Evolutionary conservation across 345 rosid species (phyloP).

Genomic region (Camelina hispida): DNA sequence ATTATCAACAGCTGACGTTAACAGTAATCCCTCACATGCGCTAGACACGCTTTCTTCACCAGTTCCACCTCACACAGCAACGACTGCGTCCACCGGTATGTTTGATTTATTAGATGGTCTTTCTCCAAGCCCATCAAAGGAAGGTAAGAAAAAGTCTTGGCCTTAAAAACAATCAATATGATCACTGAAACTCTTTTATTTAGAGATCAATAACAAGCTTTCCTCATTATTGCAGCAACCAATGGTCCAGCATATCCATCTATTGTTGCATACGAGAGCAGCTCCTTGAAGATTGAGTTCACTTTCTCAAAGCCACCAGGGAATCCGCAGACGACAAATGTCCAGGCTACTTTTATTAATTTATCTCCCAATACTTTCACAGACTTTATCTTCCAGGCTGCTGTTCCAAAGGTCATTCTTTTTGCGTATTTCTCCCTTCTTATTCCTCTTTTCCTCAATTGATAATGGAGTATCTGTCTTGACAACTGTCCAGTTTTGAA

Average conservation of each 20-base stretch:
- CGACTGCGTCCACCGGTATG: slow-evolving; percentile 54
- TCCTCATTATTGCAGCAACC: slow-evolving; percentile 54
- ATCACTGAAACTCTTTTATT: slow-evolving; percentile 23
- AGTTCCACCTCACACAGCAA: slow-evolving; percentile 51
- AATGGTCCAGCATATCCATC: slow-evolving; percentile 82
- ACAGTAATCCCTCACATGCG: slow-evolving; percentile 48
- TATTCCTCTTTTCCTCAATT: neutral
- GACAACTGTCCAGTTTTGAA: neutral
- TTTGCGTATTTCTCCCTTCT: neutral
- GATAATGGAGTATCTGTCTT: neutral
- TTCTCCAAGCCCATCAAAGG: slow-evolving; percentile 59
- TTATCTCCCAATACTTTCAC: slow-evolving; percentile 64
- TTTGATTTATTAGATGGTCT: slow-evolving; percentile 92
- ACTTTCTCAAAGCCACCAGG: slow-evolving; percentile 78
- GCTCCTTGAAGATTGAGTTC: slow-evolving; percentile 75
- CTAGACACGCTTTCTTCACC: slow-evolving; percentile 59
- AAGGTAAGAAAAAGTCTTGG: slow-evolving; percentile 53
- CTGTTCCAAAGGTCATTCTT: slow-evolving; percentile 89
- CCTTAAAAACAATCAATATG: slow-evolving; percentile 19
- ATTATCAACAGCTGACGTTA: slow-evolving; percentile 57
- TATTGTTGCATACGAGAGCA: slow-evolving; percentile 83
- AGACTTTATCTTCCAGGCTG: slow-evolving; percentile 94
- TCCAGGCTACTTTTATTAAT: slow-evolving; percentile 80
- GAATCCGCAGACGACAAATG: slow-evolving; percentile 66
- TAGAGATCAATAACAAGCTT: slow-evolving; percentile 12